Evolutionary conservation across 2,329 filamentous ascomycete genomes (phyloP), one percentile per base, ranked within the genome.

Genomic region (Apiospora saccharicola): DNA sequence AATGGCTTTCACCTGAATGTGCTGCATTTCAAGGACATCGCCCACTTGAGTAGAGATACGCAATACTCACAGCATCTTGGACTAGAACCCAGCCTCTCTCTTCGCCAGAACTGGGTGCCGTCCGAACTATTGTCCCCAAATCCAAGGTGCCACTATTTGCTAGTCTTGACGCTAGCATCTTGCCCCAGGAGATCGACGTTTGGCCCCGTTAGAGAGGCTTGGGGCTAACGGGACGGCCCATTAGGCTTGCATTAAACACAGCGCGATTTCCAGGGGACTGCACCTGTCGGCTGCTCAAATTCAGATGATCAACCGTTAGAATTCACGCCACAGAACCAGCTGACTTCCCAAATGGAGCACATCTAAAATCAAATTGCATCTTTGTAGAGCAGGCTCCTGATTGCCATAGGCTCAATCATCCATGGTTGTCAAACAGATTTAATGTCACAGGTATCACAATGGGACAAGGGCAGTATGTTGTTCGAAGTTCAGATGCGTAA

Each of bases 221-320:
- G 57, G 41, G 22, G 10, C 57, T n/a, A 41, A 64, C 57, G 57
- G 57, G 57, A 64, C 57, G 57, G 57, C 22, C 57, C 57, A 6
- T 64, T 64, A 41, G 19, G 30, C 8, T 34, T 64, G 57, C 57
- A 64, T 41, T 19, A n/a, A 4, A 19, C 34, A 8, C 34, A 14
- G 41, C 57, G 34, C 34, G 30, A 10, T 41, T 41, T 24, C 10
- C 4, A 16, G 53, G 57, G 46, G 46, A 22, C 4, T 41, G 30
- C 30, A 41, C 13, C 2, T 64, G 2, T 22, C 19, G 26, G 14
- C 51, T 16, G 13, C 4, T 16, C 14, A 14, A 53, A 13, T 30
- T 30, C 51, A 53, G 53, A 37, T 61, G 16, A 47, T 22, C 14
- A 19, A 16, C 22, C 2, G 44, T 6, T 7, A 22, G 44, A 47